phyloP scores from a whole-genome alignment of 768 basidiomycete genomes.

The Tricholoma furcatifolium region DNA sequence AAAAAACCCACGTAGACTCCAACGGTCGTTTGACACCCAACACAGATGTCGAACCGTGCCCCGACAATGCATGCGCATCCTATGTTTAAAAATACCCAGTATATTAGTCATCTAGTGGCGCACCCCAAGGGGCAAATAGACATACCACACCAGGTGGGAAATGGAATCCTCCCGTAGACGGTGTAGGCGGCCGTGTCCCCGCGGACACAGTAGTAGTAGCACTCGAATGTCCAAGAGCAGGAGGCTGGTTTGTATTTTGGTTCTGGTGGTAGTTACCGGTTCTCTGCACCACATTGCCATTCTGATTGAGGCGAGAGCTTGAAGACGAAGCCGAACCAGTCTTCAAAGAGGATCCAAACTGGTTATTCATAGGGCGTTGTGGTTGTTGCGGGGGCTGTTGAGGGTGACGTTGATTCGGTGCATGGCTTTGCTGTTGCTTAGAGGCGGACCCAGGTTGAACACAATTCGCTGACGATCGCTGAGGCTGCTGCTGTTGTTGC shows the following conservation, averaged over 20 bases:
- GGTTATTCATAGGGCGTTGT: neutral
- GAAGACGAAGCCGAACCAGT: conserved; percentile 3
- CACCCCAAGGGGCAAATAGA: conserved; percentile 1
- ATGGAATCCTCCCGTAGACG: conserved; percentile 49
- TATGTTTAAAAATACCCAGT: neutral
- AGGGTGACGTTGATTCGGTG: neutral
- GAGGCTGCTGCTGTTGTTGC: neutral
- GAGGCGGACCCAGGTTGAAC: neutral
- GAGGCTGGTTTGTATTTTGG: conserved; percentile 16
- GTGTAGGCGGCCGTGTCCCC: conserved; percentile 25
- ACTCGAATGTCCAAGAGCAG: neutral
- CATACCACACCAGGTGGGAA: conserved; percentile 47
- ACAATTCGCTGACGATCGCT: neutral
- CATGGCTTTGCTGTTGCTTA: neutral
- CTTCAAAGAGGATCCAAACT: neutral
- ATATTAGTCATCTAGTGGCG: neutral
- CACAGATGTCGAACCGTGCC: conserved; percentile 12
- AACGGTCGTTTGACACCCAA: conserved; percentile 31
- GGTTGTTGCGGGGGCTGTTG: conserved; percentile 3
- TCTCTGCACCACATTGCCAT: conserved; percentile 5
- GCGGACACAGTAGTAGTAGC: too few relatives aligned
- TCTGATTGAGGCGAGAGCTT: neutral
- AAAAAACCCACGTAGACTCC: conserved; percentile 30
- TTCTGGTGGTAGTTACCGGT: neutral
- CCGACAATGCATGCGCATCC: conserved; percentile 15